Evolutionary conservation across 805 yeast genomes (phyloP).

Genomic region (Candida koratica): DNA sequence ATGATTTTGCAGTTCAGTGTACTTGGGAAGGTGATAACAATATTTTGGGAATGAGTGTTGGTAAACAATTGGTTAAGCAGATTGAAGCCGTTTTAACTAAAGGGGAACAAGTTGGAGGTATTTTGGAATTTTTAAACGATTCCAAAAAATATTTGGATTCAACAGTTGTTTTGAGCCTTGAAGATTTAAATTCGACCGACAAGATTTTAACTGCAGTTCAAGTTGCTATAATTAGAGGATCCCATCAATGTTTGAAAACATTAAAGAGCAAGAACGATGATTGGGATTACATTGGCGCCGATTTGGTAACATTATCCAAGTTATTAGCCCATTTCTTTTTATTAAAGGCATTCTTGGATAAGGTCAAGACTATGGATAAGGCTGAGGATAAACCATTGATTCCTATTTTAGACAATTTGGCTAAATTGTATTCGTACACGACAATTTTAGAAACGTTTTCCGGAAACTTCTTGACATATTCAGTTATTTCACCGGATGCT

Average conservation of each 20-base stretch:
- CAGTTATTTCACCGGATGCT: constrained; percentile 29
- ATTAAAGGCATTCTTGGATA: constrained; percentile 29
- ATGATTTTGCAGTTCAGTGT: constrained; percentile 46
- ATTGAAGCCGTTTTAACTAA: constrained; percentile 25
- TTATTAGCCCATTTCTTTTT: constrained; percentile 42
- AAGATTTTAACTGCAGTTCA: constrained; percentile 37
- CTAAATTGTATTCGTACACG: constrained; percentile 31
- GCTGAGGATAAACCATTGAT: constrained; percentile 20
- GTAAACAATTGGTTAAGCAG: constrained; percentile 37
- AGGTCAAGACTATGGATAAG: constrained; percentile 20
- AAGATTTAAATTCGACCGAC: constrained; percentile 26
- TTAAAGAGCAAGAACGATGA: constrained; percentile 23
- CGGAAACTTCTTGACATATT: constrained; percentile 34
- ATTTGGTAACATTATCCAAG: constrained; percentile 38
- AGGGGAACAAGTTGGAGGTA: constrained; percentile 31
- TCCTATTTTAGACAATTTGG: constrained; percentile 30
- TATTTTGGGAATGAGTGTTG: constrained; percentile 41
- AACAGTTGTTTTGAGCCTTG: constrained; percentile 27
- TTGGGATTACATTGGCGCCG: constrained; percentile 38
- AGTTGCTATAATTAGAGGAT: constrained; percentile 35
- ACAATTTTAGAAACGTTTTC: constrained; percentile 31
- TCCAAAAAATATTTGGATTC: constrained; percentile 20
- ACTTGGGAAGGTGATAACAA: constrained; percentile 51
- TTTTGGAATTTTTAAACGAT: constrained; percentile 33
- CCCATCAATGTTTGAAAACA: constrained; percentile 26